Conservation (phyloP, 2,329 filamentous ascomycete species). For the Monilinia fructicola region DNA sequence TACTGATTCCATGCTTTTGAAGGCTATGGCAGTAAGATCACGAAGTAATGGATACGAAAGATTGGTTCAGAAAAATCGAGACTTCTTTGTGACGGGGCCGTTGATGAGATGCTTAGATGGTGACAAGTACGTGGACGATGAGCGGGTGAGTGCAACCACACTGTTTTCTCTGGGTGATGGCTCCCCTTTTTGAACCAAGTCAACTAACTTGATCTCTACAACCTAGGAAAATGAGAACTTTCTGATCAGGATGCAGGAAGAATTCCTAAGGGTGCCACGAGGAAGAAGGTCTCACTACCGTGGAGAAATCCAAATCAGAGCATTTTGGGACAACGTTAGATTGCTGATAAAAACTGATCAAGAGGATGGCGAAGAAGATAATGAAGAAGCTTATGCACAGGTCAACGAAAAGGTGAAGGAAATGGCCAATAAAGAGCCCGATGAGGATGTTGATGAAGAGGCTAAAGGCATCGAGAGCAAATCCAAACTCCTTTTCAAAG, state of each 20-base stretch:
- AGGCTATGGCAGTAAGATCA: too few species aligned
- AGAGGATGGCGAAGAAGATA: background rate
- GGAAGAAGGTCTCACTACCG: constrained; percentile 16
- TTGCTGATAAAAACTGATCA: constrained; percentile 24
- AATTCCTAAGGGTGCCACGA: constrained; percentile 22
- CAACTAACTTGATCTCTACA: background rate
- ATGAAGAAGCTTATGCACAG: constrained; percentile 4
- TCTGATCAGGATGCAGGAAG: constrained; percentile 23
- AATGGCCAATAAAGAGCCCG: background rate
- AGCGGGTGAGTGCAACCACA: background rate
- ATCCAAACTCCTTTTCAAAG: background rate
- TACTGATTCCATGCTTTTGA: constrained; percentile 8
- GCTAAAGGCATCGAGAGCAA: background rate
- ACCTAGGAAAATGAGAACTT: constrained; percentile 22
- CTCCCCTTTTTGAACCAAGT: too few species aligned
- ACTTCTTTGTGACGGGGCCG: constrained; percentile 27
- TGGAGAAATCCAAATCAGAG: constrained; percentile 26
- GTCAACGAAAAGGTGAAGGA: background rate
- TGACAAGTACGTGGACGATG: constrained; percentile 22
- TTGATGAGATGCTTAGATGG: constrained; percentile 30
- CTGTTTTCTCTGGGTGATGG: background rate
- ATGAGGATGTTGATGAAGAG: too few species aligned
- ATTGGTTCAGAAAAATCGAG: constrained; percentile 26
- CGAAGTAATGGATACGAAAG: constrained; percentile 20
- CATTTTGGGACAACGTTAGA: constrained; percentile 33